phyloP scores from a whole-genome alignment of 164 flowering plant species.

The Aristolochia fimbriata region DNA sequence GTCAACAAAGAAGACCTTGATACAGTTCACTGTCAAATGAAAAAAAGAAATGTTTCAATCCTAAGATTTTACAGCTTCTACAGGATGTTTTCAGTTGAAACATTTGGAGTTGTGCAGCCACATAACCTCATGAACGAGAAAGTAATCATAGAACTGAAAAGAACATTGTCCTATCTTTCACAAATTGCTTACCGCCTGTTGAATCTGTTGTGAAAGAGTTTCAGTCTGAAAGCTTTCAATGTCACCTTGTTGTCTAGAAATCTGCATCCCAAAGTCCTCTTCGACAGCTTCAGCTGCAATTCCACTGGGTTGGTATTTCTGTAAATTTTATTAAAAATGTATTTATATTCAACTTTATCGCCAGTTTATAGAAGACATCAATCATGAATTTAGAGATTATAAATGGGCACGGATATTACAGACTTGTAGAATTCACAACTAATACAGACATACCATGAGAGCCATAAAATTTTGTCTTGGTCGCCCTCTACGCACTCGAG shows the following conservation, averaged over 20 bases:
- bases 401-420: too few species aligned
- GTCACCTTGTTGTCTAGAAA: constrained; percentile 25
- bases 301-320: constrained; percentile 44
- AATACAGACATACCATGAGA: constrained; percentile 48
- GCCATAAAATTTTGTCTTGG: constrained; percentile 68
- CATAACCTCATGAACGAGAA: background rate
- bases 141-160: background rate
- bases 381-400: too few species aligned
- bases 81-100: too few species aligned
- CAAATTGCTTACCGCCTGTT: constrained; percentile 21
- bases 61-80: too few species aligned
- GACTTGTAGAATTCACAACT: too few species aligned
- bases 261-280: constrained; percentile 25
- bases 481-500: constrained; percentile 74
- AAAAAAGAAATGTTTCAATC: too few species aligned
- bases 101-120: too few species aligned
- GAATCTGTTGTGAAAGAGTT: constrained; percentile 17
- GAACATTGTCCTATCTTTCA: background rate
- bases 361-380: too few species aligned
- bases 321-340: background rate
- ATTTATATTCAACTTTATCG: too few species aligned
- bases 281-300: constrained; percentile 29
- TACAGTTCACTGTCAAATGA: too few species aligned
- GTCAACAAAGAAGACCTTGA: too few species aligned
- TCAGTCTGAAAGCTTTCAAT: constrained; percentile 15